Evolutionary conservation across 2,329 filamentous ascomycete species (phyloP).

Genomic region (Apiospora arundinis): DNA sequence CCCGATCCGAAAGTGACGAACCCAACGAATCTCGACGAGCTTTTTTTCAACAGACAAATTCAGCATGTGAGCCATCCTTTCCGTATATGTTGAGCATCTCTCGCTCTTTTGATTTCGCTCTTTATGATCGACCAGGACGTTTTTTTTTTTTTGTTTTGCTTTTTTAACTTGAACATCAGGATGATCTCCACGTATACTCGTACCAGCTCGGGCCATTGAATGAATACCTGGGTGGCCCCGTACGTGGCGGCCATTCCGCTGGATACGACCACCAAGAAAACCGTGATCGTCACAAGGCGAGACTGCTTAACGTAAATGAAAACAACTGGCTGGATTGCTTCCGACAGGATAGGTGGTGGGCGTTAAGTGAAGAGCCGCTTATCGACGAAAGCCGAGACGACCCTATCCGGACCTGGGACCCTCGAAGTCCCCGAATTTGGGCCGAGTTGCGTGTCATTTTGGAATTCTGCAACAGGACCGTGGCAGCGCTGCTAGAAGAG

Average conservation of each 20-base stretch:
- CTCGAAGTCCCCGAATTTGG: neutral
- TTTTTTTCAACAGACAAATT: neutral
- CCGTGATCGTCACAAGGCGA: neutral
- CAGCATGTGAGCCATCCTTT: neutral
- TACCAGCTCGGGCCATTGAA: neutral
- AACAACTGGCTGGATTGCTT: neutral
- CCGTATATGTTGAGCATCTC: neutral
- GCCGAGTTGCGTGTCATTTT: neutral
- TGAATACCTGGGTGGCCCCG: neutral
- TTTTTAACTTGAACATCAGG: neutral
- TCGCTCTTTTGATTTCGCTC: neutral
- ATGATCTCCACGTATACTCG: neutral
- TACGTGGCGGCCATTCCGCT: neutral
- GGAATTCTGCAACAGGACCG: neutral
- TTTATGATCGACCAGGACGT: neutral
- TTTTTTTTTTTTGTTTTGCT: too few species aligned
- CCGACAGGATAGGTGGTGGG: neutral
- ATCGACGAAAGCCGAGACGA: neutral
- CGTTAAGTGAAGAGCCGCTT: neutral
- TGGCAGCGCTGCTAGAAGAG: neutral
- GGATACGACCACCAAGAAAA: neutral
- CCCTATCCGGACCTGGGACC: neutral
- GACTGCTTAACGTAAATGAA: neutral
- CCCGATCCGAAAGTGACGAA: neutral
- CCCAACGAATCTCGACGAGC: neutral